Evolutionary conservation across 352 stramenopile genomes (phyloP).

Genomic region (Blastocystis sp.): DNA sequence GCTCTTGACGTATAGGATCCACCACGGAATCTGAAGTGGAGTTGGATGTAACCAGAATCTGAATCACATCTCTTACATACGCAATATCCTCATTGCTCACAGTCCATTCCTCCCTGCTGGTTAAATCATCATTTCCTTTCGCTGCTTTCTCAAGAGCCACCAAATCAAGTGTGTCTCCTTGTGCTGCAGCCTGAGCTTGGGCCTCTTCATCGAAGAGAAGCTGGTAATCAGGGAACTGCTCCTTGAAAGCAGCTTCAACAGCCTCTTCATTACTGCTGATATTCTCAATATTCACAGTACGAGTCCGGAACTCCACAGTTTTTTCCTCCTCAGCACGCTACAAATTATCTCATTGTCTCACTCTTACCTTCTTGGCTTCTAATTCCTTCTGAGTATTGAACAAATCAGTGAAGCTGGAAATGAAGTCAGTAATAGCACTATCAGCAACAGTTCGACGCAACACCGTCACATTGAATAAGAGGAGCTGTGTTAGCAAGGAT

Average conservation of each 20-base stretch:
- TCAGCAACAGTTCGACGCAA: slow-evolving; percentile 9
- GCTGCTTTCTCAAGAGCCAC: slow-evolving; percentile 1
- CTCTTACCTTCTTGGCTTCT: not conserved
- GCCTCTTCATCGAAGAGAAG: slow-evolving; percentile 72
- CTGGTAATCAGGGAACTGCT: slow-evolving; percentile 88
- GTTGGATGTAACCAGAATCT: not conserved
- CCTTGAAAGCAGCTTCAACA: slow-evolving; percentile 80
- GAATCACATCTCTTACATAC: slow-evolving; percentile 36
- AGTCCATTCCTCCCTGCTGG: not conserved
- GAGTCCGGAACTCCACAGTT: slow-evolving; percentile 73
- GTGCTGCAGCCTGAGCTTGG: slow-evolving; percentile 60
- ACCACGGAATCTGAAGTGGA: not conserved
- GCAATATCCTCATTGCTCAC: slow-evolving; percentile 50
- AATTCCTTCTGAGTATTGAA: slow-evolving; percentile 65
- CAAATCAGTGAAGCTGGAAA: slow-evolving; percentile 81
- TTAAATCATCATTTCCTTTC: not conserved
- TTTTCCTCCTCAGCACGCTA: slow-evolving; percentile 65
- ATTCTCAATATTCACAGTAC: slow-evolving; percentile 68
- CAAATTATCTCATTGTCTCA: too few species aligned
- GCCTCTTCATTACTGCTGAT: slow-evolving; percentile 69
- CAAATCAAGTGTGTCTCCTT: slow-evolving; percentile 54
- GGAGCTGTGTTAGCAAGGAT: slow-evolving; percentile 24
- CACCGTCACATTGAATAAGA: slow-evolving; percentile 31
- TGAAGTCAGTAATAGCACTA: slow-evolving; percentile 73
- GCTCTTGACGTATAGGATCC: slow-evolving; percentile 10